A percentile compares a stretch with the other conserved stretches of the same genome.
Conservation (phyloP, 2,329 filamentous ascomycete species). For the Xylariaceae sp. region DNA sequence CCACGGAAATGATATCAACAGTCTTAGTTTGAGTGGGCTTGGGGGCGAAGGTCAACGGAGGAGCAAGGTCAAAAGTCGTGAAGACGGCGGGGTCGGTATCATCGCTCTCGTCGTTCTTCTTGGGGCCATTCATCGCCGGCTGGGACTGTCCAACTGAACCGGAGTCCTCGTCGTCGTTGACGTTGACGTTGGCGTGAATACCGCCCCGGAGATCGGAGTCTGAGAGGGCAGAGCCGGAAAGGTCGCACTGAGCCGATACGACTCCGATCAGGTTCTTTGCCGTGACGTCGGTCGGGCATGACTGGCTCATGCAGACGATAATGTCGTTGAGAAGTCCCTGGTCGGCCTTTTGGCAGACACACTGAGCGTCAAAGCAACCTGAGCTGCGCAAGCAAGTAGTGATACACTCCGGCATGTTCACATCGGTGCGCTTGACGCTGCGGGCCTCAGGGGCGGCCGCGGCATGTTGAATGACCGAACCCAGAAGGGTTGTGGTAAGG, state of each 20-base stretch:
- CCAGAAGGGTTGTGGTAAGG: conserved; percentile 24
- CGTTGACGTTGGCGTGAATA: conserved; percentile 1
- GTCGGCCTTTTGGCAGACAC: conserved; percentile 35
- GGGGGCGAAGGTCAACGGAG: conserved; percentile 6
- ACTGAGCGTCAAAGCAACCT: conserved; percentile 32
- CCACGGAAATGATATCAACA: neutral
- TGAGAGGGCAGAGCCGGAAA: conserved; percentile 32
- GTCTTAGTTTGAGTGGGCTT: neutral
- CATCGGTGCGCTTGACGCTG: conserved; percentile 12
- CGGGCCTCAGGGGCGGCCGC: conserved; percentile 13
- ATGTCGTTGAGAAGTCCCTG: conserved; percentile 35
- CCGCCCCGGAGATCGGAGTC: conserved; percentile 29
- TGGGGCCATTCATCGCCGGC: too few species aligned
- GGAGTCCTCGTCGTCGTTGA: neutral
- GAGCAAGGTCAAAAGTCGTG: conserved; percentile 12
- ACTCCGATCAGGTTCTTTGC: conserved; percentile 32
- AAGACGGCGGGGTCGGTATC: neutral
- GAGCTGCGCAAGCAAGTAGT: conserved; percentile 33
- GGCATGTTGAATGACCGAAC: conserved; percentile 25
- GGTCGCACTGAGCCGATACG: conserved; percentile 32
- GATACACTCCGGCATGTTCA: conserved; percentile 33
- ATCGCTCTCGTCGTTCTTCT: neutral
- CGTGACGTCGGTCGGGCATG: conserved; percentile 34
- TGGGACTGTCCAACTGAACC: too few species aligned
- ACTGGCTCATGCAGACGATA: conserved; percentile 36